Base-by-base conservation (phyloP, 2,329 filamentous ascomycete genomes). In the Penicillium sp. region DNA sequence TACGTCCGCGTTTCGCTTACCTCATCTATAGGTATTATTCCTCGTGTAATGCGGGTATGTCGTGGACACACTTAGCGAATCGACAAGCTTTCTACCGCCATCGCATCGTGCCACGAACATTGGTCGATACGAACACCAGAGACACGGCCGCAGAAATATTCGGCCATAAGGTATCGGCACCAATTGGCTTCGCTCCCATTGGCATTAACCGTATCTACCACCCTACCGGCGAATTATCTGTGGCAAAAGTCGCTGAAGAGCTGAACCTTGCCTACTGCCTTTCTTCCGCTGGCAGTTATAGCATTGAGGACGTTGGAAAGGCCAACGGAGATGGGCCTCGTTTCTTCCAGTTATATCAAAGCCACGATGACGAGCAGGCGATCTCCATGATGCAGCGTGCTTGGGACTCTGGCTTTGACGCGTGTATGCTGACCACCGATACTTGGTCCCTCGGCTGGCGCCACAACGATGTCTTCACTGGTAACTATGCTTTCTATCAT, bases 181-280 rank as follows among this genome's bases (percentile, higher is more conserved):
- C 85, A 0, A 82, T 88, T 49, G 84, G 83, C n/a, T 85, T 88
- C 63, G 82, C 85, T 0, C 84, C 85, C 0, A 81, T 87, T 26
- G 85, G 85, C 4, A 86, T 88, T 61, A 86, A 88, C 73, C 81
- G 82, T 58, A 88, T 87, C 62, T 87, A 86, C 72, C 78, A 87
- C 61, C 77, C 79, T 0, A 66, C 72, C 0, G 85, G 81, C 37
- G 85, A 88, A 65, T 66, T 85, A 0, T 78, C 82, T 0, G 84
- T 87, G 1, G 83, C 85, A 9, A 80, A 79, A 54, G 82, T 84
- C 0, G 84, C 84, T 0, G 77, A 77, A n/a, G 82, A 85, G 59
- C 71, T 87, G 2, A 81, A 81, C 22, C 68, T 88, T 1, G 81
- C 82, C 1, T 87, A 87, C 67, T 83, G 78, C 55, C 75, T 88